Evolutionary conservation across 805 yeast genomes (phyloP), one percentile per base, ranked within the genome.

Genomic region (Cyberlindnera mississippiensis): DNA sequence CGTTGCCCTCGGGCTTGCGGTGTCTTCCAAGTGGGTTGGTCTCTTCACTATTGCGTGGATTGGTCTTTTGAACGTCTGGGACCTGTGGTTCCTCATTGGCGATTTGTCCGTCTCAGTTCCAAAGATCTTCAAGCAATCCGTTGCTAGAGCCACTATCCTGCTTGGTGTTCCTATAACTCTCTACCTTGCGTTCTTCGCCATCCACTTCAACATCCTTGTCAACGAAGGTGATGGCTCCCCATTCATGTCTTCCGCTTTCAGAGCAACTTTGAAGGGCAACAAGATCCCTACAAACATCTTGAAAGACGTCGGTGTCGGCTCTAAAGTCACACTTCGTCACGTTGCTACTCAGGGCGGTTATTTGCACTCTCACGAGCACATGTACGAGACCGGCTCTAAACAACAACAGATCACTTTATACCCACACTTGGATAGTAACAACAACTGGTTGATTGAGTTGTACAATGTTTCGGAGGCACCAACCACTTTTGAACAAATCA

Each of bases 1-100:
- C 51, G 59, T 81, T 40, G 78, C 80, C n/a, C 64, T 85, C 44
- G 95, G 93, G 40, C 67, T 84, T 44, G 84, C 93, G 4, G 64
- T 80, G 16, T 75, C 85, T 18, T 78, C 90, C 26, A 85, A 85
- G 63, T 85, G 93, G 93, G 93, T 85, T 35, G 95, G 95, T 48
- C 64, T 85, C 30, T 85, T 85, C 66, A 85, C 95, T 15, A 59
- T 85, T 43, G 83, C 83, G 4, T 85, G 91, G 91, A 73, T 80
- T 45, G 95, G 93, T 39, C 39, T 72, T 2, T 60, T 74, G 44
- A 82, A 84, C 56, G 59, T 74, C 14, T 67, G 73, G 60, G 83
- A 80, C 54, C 55, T 85, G 49, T 83, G 90, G 90, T 73, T 83
- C 50, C 60, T 78, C 44, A 59, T 83, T 53, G 93, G 93, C 58